Conservation (phyloP, 1,139 yeast genomes). For the Hyphopichia burtonii region DNA sequence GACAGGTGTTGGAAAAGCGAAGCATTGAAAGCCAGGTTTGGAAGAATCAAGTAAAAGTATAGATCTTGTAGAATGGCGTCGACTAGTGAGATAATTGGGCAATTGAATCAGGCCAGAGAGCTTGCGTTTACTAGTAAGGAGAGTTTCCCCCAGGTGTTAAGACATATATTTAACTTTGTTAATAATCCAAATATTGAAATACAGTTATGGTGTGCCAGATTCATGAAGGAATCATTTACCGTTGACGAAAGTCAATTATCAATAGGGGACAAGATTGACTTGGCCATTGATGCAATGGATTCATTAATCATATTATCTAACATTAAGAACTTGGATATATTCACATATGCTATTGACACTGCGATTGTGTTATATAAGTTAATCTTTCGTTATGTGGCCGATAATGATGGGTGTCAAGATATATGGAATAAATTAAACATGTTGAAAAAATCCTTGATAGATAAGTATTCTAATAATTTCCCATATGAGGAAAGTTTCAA, state of each 20-base stretch:
- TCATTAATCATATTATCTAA: conserved; percentile 28
- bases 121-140: conserved; percentile 47
- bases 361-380: conserved; percentile 36
- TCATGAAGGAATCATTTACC: conserved; percentile 44
- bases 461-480: conserved; percentile 35
- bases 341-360: conserved; percentile 34
- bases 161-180: conserved; percentile 49
- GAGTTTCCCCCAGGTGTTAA: conserved; percentile 52
- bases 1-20: too few species aligned
- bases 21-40: too few species aligned
- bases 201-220: conserved; percentile 48
- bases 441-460: conserved; percentile 38
- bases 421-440: conserved; percentile 44
- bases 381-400: conserved; percentile 43
- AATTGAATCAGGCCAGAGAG: conserved; percentile 50
- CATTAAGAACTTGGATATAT: conserved; percentile 27
- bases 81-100: conserved; percentile 28
- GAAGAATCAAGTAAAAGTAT: too few species aligned
- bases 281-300: conserved; percentile 42
- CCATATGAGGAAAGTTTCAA: conserved; percentile 49
- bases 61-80: conserved; percentile 4
- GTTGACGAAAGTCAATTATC: conserved; percentile 25
- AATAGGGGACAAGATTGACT: conserved; percentile 36
- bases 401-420: conserved; percentile 42
- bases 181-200: conserved; percentile 31